These are phyloP conservation scores for Boletus sp. DNA, from an alignment of 768 basidiomycete genomes.

Conservation along the genomic window DNA sequence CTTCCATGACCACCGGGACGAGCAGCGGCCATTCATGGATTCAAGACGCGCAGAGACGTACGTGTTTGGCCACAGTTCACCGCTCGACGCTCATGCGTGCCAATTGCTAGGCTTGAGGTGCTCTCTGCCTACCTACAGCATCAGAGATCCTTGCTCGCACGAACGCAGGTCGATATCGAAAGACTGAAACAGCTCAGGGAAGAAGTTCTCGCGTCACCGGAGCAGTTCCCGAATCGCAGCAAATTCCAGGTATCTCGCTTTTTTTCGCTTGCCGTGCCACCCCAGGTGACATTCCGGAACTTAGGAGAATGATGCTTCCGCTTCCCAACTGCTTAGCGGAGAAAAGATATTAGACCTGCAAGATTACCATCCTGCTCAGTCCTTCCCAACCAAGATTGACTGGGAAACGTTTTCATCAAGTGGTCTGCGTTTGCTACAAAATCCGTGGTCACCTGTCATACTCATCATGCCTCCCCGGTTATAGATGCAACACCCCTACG, in stretches of 20 bases:
- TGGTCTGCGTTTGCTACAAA: constrained; percentile 41
- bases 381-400: constrained; percentile 49
- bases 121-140: constrained; percentile 63
- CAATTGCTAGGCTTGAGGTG: constrained; percentile 44
- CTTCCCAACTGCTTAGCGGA: constrained; percentile 32
- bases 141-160: constrained; percentile 57
- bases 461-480: constrained; percentile 8
- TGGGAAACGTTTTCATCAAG: constrained; percentile 59
- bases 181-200: constrained; percentile 47
- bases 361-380: constrained; percentile 41
- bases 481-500: constrained; percentile 57
- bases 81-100: background rate
- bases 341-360: constrained; percentile 44
- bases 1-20: constrained; percentile 36
- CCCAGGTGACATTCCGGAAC: constrained; percentile 19
- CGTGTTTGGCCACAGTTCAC: constrained; percentile 1
- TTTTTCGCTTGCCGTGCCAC: background rate
- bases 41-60: constrained; percentile 37
- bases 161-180: constrained; percentile 63
- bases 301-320: constrained; percentile 12
- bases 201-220: constrained; percentile 37
- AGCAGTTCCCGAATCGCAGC: constrained; percentile 32
- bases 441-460: background rate
- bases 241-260: constrained; percentile 34
- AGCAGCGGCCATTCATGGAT: constrained; percentile 27